Conservation (phyloP, 306 rosid genomes). For the Pterocarpus santalinus region DNA sequence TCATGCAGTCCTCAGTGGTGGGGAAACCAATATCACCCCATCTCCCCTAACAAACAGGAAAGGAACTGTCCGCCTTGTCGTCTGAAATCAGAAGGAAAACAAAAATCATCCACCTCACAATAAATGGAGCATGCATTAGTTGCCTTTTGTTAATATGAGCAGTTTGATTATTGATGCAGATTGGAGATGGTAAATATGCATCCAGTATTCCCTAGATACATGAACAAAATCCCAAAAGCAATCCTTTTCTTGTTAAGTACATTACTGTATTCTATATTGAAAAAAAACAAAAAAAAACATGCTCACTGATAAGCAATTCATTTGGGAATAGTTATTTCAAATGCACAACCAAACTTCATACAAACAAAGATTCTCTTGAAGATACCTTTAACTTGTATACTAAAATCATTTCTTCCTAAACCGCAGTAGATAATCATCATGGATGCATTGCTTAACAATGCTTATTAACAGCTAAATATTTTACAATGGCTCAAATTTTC, state of each 20-base stretch:
- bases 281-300: background rate
- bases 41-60: slow-evolving; percentile 98
- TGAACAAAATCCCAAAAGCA: slow-evolving; percentile 32
- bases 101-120: slow-evolving; percentile 9
- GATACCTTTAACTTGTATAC: background rate
- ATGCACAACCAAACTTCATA: slow-evolving; percentile 21
- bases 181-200: slow-evolving; percentile 30
- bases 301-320: too few species aligned
- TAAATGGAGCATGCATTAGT: slow-evolving; percentile 17
- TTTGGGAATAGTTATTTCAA: background rate
- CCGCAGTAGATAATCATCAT: background rate
- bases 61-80: slow-evolving; percentile 88
- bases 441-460: slow-evolving; percentile 22
- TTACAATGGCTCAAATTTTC: background rate
- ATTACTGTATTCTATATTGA: background rate
- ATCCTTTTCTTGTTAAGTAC: background rate
- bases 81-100: slow-evolving; percentile 62
- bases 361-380: slow-evolving; percentile 33
- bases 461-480: slow-evolving; percentile 2
- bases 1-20: slow-evolving; percentile 94
- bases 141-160: background rate
- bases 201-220: slow-evolving; percentile 3
- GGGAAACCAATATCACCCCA: slow-evolving; percentile 97
- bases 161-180: slow-evolving; percentile 31
- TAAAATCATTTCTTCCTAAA: slow-evolving; percentile 24